Evolutionary conservation across 2,329 filamentous ascomycete genomes (phyloP), one percentile per base, ranked within the genome.

Genomic region (Graphilbum fragrans): DNA sequence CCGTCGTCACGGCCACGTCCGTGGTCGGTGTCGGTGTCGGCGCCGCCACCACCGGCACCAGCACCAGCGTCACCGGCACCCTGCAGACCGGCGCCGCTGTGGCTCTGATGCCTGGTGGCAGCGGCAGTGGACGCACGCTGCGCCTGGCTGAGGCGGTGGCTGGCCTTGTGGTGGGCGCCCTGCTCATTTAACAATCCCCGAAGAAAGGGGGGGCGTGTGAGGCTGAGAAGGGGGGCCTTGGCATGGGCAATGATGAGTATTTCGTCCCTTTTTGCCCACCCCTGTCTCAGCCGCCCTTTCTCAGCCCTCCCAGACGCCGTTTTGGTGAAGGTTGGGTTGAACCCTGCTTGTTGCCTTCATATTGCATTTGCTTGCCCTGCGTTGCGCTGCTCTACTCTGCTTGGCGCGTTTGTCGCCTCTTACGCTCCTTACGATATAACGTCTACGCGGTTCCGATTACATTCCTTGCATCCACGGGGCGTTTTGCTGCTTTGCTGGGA

Each of bases 1-100:
- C 62, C 3, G 60, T 64, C 12, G 55, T 71, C 38, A 72, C 68
- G 11, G 61, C 61, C n/a, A 72, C 69, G 2, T 68, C 67, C 1
- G 67, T 59, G 51, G 68, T 72, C 3, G 62, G 58, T 19, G 63
- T 66, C 32, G 57, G 62, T 11, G 62, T 65, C 2, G 41, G 22
- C 37, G 50, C 17, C 58, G 41, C 41, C 25, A 40, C 20, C 3
- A 54, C 52, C 3, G 53, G 49, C 16, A 44, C 53, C 8, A 55
- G 37, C 40, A 57, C 60, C 5, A 58, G 46, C 4, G 58, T 61
- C 17, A 56, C 59, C 25, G 52, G 52, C 18, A 54, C 46, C 19
- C 54, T 62, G 18, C 59, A 62, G 49, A 55, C 53, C 19, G 46
- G 43, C 4, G 55, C 53, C 9, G 47, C 44, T 2, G 37, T 36